Conservation (phyloP, 805 yeast genomes). For the Wickerhamomyces bisporus region DNA sequence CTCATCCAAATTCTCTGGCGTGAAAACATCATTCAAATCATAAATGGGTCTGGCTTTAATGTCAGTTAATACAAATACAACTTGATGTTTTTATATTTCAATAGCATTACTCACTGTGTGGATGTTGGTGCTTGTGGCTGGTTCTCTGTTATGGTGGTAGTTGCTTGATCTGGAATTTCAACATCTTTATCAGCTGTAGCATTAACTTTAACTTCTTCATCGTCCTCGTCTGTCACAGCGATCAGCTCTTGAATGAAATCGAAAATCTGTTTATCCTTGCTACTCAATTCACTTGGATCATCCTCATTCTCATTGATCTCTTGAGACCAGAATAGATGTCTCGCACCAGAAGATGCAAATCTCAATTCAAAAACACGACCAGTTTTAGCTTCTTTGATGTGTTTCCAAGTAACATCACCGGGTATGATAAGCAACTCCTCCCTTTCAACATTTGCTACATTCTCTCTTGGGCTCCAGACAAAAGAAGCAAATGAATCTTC, state of each 20-base stretch:
- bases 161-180: neutral
- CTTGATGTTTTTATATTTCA: neutral
- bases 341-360: constrained; percentile 59
- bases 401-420: constrained; percentile 79
- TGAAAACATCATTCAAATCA: constrained; percentile 16
- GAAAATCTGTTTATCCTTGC: constrained; percentile 47
- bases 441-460: constrained; percentile 37
- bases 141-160: no score
- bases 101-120: constrained; percentile 2
- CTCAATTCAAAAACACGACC: constrained; percentile 74
- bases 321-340: constrained; percentile 66
- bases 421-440: constrained; percentile 73
- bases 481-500: constrained; percentile 70
- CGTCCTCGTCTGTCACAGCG: constrained; percentile 34
- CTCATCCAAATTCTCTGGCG: constrained; percentile 8
- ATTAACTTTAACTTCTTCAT: constrained; percentile 24
- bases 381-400: constrained; percentile 59
- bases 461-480: constrained; percentile 66
- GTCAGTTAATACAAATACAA: constrained; percentile 4
- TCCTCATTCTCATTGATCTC: constrained; percentile 62
- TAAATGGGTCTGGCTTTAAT: constrained; percentile 13
- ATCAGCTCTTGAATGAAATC: constrained; percentile 45
- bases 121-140: neutral
- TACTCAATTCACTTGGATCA: constrained; percentile 49
- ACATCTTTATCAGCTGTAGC: neutral